These are phyloP conservation scores for Cystobasidiaceae sp. DNA, from an alignment of 1,284 basidiomycete genomes.

Conservation along the genomic window DNA sequence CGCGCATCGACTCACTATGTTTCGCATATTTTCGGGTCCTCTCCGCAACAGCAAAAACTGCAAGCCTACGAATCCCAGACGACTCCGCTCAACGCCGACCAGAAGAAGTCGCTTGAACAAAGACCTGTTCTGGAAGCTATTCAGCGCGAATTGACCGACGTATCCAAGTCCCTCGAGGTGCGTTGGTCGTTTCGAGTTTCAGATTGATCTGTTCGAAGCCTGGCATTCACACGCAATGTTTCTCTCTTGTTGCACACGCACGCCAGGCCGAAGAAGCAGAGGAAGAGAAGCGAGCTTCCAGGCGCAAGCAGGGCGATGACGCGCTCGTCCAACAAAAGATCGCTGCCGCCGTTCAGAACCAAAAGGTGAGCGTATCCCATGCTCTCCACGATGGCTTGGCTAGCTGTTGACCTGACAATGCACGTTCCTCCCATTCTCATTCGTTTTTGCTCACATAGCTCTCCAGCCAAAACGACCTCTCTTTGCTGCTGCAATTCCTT, in stretches of 20 bases:
- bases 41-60: conserved; percentile 41
- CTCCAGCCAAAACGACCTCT: conserved; percentile 37
- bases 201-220: too few relatives aligned
- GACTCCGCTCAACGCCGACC: conserved; percentile 43
- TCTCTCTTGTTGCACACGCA: too few relatives aligned
- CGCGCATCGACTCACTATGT: background rate
- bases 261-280: conserved; percentile 43
- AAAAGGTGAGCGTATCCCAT: conserved; percentile 34
- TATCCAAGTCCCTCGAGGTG: conserved; percentile 42
- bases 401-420: background rate
- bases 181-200: too few relatives aligned
- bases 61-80: conserved; percentile 39
- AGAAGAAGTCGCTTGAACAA: conserved; percentile 42
- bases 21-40: background rate
- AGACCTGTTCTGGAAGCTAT: conserved; percentile 43
- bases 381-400: too few relatives aligned
- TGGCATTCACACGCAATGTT: background rate
- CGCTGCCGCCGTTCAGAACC: conserved; percentile 37
- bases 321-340: conserved; percentile 38
- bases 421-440: background rate
- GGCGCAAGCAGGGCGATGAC: conserved; percentile 36
- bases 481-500: conserved; percentile 44
- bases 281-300: conserved; percentile 37
- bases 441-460: conserved; percentile 19
- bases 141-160: conserved; percentile 42